Evolutionary conservation across 345 rosid genomes (phyloP), one percentile per base, ranked within the genome.

Genomic region (Eutrema japonicum): DNA sequence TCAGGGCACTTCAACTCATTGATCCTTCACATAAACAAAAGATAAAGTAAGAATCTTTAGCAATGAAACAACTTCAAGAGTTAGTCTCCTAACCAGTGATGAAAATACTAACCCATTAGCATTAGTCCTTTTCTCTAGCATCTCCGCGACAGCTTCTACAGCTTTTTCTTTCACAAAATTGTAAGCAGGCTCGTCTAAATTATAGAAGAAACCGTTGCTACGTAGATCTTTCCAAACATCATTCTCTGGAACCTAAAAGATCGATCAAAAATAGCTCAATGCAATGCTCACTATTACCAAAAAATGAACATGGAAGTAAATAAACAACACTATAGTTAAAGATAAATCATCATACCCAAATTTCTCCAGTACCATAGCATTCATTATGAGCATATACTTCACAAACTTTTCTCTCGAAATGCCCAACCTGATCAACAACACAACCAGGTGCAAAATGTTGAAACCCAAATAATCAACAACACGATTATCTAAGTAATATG

Each of bases 1-100:
- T 91, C 90, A 37, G 96, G 94, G 76, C 97, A 93, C 77, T 87
- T 93, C 74, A 89, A 79, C 81, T 89, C 97, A 46, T 71, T 81
- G 45, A 67, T 80, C 82, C 97, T 93, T 67, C 47, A 48, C 62
- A 54, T 14, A 49, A 55, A 46, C 10, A 33, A n/a, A 67, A 46
- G 42, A 52, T 5, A 29, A 45, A 46, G 43, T 26, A 51, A 67
- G 46, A 52, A 53, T 7, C 22, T 46, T 36, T 14, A 29, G 18
- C 47, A 50, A 22, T 2, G 45, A 62, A 32, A 35, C 22, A 61
- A 48, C 42, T 22, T 32, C 57, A 32, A 41, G 14, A 68, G 36
- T 29, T 42, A 43, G 6, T 53, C 26, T 22, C 4, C 16, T 52
- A 11, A 35, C 14, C 11, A 7, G 50, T 41, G 43, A 69, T 58